Base-by-base conservation (phyloP, 75 land plant species). In the Azolla pinnata region DNA sequence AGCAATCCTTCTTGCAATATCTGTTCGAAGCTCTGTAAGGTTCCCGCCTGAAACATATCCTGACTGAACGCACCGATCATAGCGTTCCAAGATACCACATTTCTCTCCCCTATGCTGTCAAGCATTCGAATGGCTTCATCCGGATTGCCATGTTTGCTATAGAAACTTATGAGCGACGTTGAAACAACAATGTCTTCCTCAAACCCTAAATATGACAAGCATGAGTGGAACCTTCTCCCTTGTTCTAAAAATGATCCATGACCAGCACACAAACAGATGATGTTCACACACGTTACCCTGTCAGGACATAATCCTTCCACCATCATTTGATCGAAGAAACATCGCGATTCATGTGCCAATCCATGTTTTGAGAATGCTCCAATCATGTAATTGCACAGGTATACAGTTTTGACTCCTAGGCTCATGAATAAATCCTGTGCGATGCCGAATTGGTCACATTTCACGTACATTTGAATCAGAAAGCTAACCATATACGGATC, bases 31-130 rank as follows among this genome's bases (percentile, higher is more conserved):
- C 7, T 8, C 14, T 38, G 12, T 8, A 38, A 14, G 42, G n/a
- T n/a, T n/a, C n/a, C 42, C 14, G 14, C 14, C 42, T 38, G 7
- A 14, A 7, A 38, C 42, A 38, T 38, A 14, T 38, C 42, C 42
- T 14, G 7, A 14, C 14, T 38, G 42, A 38, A 14, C 42, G 14
- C 14, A 14, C 12, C 42, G 14, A 66, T 66, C 68, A 66, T 56
- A 29, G 60, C 45, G 32, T 57, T 66, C 68, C 68, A 66, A 28
- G 68, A 56, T 0, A 57, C 35, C 31, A 30, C 33, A 3, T 47
- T 53, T 31, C 35, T 4, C 2, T 29, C 0, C 2, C 2, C 17
- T 52, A 66, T 66, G 12, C 9, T 47, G 12, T 26, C 4, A 45
- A 66, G 57, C 12, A 66, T 10, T 0, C 7, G 0, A 45, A 0